Percentiles rank a stretch among this genome's conserved stretches.
phyloP scores from a whole-genome alignment of 2,329 filamentous ascomycete species.

The Colletotrichum kahawae region DNA sequence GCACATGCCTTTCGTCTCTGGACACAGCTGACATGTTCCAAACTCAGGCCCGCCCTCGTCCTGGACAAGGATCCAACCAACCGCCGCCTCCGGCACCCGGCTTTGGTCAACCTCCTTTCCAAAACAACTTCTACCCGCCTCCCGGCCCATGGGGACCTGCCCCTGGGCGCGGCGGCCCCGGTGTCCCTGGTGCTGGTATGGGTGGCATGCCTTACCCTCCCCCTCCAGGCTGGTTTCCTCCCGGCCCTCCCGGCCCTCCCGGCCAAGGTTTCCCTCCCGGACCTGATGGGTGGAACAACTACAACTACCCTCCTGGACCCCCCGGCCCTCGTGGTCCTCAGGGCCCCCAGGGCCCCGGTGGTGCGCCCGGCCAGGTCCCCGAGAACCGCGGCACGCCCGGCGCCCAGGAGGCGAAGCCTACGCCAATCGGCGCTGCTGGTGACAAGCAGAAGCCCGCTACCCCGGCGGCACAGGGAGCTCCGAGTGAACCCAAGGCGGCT shows the following conservation, averaged over 20 bases:
- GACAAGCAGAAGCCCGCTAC: slow-evolving; percentile 54
- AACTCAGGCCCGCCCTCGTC: slow-evolving; percentile 45
- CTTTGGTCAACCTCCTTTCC: slow-evolving; percentile 50
- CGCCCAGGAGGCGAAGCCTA: slow-evolving; percentile 48
- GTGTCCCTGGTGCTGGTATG: slow-evolving; percentile 55
- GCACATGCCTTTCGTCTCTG: background rate
- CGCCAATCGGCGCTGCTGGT: slow-evolving; percentile 55
- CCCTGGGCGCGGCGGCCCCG: slow-evolving; percentile 39
- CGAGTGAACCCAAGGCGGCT: slow-evolving; percentile 15
- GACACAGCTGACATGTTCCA: slow-evolving; percentile 30
- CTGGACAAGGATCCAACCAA: slow-evolving; percentile 36
- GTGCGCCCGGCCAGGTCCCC: slow-evolving; percentile 28
- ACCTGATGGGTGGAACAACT: slow-evolving; percentile 42
- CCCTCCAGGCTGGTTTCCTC: slow-evolving; percentile 79
- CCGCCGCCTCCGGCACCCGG: slow-evolving; percentile 35
- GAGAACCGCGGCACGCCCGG: slow-evolving; percentile 26
- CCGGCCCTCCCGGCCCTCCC: slow-evolving; percentile 62
- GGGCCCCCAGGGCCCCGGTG: slow-evolving; percentile 34
- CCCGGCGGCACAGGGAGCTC: slow-evolving; percentile 38
- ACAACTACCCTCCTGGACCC: slow-evolving; percentile 65
- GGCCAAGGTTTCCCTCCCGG: slow-evolving; percentile 76
- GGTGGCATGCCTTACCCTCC: slow-evolving; percentile 80
- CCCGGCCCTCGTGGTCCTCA: slow-evolving; percentile 62
- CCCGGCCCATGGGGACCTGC: slow-evolving; percentile 60
- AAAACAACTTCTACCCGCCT: slow-evolving; percentile 56